phyloP scores from a whole-genome alignment of 1,139 yeast species.

The Pichia sp. region DNA sequence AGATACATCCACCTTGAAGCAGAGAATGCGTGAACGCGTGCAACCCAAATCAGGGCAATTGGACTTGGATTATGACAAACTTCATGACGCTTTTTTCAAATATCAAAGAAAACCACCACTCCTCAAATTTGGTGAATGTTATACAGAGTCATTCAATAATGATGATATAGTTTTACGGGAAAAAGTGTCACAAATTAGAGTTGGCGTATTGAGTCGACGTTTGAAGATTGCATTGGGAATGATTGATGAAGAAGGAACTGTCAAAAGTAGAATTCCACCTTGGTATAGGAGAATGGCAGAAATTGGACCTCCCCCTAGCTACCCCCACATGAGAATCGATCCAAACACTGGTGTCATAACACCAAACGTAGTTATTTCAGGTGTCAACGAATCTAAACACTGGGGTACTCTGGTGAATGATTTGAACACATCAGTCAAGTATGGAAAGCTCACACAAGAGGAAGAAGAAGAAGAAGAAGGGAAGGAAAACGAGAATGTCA shows the following conservation, averaged over 20 bases:
- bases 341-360: too few species aligned
- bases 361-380: too few species aligned
- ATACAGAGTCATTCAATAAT: conserved; percentile 21
- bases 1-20: conserved; percentile 39
- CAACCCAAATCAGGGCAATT: conserved; percentile 86
- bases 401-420: conserved; percentile 15
- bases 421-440: too few species aligned
- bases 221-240: conserved; percentile 67
- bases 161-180: too few species aligned
- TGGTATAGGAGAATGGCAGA: conserved; percentile 72
- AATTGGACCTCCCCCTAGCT: conserved; percentile 82
- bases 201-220: conserved; percentile 59
- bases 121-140: conserved; percentile 66
- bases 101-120: conserved; percentile 68
- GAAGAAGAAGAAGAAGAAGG: conserved; percentile 14
- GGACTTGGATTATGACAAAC: conserved; percentile 78
- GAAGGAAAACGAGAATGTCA: conserved; percentile 26
- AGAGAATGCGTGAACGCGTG: conserved; percentile 73
- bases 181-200: conserved; percentile 39
- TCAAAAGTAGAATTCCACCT: conserved; percentile 49
- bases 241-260: conserved; percentile 31
- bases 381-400: too few species aligned
- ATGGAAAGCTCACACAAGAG: too few species aligned
- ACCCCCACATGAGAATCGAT: conserved; percentile 60
- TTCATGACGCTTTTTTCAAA: conserved; percentile 84